Base-by-base conservation (phyloP, 106 monocot genomes). In the Triglochin maritima region DNA sequence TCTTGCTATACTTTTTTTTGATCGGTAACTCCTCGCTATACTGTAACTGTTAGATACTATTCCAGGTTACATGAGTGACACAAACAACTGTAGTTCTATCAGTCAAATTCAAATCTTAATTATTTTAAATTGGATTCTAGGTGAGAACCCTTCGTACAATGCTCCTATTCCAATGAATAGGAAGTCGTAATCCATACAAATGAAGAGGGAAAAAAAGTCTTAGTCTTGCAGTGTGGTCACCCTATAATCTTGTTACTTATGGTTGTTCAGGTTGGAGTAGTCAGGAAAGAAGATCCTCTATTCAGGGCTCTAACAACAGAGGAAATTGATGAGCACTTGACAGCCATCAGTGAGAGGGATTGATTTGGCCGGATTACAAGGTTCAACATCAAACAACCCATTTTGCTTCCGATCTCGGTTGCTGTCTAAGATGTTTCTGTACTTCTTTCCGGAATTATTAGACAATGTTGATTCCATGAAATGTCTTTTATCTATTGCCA, bases 301-400 rank as follows among this genome's bases (percentile, higher is more conserved):
- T 93, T 93, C 48, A 93, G 72, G 65, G 88, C 85, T 9, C 69
- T 93, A 15, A 66, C 83, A 0, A 93, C 85, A 47, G 92, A 88
- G 60, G 88, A 88, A 67, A 88, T 93, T 43, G 92, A 93, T 64
- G 85, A 93, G 74, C 92, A 93, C 72, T 81, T 93, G 47, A 88
- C 88, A 56, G 92, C 88, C 42, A 93, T 93, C 47, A 93, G 92
- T 50, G 92, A 93, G 61, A 77, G 88, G 10, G 92, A 93, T 47
- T 93, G 79, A 87, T 64, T 4, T 11, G 57, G 29, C 29, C 29
- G 29, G 29, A 29, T 29, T 29, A 29, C 29, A 29, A 29, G 29
- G 29, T 29, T 29, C 29, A 29, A 29, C 29, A 29, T 29, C 29
- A 29, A 29, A 29, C 29, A 29, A 29, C 1, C 29, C 29, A 29